Evolutionary conservation across 192 early-diverging fungal species (phyloP), one percentile per base, ranked within the genome.

Genomic region (Podila horticola): DNA sequence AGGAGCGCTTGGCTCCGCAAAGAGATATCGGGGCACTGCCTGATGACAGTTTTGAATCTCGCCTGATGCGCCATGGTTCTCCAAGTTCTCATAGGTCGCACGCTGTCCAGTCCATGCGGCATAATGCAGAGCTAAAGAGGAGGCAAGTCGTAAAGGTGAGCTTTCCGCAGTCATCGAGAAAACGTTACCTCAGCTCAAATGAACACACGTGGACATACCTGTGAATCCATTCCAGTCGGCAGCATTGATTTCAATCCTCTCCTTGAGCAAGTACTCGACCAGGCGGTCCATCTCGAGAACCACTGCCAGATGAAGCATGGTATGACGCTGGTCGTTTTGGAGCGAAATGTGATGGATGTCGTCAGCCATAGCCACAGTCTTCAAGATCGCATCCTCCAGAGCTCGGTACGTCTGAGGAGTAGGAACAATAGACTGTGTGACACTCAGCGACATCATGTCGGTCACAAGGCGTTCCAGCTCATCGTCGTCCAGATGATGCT

Each of bases 211-310:
- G 31, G 10, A 0, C 38, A 10, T 81, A 81, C 77, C 77, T 69
- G 77, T 81, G 45, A 81, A 81, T 5, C 77, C 77, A 24, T 81
- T 81, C 66, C 71, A 73, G 58, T 81, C 77, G 5, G 67, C 70
- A 17, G 77, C 70, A 64, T 81, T 81, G 51, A 81, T 65, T 61
- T 81, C 77, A 31, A 81, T 81, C 5, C 51, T 49, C 55, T 81
- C 77, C 52, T 64, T 58, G 17, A 81, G 77, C 33, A 81, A 45
- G 50, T 73, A 81, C 15, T 81, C 60, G 12, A 81, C 77, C 8
- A 81, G 49, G 4, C 58, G 41, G 50, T 60, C 62, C 77, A 81
- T 81, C 33, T 81, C 77, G 30, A 81, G 67, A 5, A 72, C 33
- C 1, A 81, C 77, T 1, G 77, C 77, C 50, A 81, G 36, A 52